A percentile compares a stretch with the other conserved stretches of the same genome.
These are phyloP conservation scores for Thelephora terrestris DNA, from an alignment of 1,284 basidiomycete genomes.

Conservation along the genomic window DNA sequence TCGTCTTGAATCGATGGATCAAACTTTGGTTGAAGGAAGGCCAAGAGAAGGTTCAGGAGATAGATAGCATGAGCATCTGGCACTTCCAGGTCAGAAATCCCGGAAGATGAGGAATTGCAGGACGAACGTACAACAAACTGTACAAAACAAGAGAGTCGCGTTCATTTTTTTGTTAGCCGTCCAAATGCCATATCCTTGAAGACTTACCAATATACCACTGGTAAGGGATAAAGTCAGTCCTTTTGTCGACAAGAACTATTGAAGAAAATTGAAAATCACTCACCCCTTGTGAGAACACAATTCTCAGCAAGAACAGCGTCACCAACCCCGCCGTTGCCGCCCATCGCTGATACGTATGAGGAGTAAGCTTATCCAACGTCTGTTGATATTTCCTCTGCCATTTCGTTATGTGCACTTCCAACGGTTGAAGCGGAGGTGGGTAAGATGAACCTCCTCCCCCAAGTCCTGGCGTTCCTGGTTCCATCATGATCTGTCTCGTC, in stretches of 20 bases:
- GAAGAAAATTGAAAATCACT: conserved; percentile 29
- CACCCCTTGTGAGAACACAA: conserved; percentile 85
- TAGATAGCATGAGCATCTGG: conserved; percentile 86
- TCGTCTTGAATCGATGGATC: conserved; percentile 94
- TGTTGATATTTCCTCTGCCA: conserved; percentile 70
- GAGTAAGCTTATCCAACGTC: conserved; percentile 84
- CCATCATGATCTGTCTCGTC: background rate
- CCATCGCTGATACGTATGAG: conserved; percentile 86
- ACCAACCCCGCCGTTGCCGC: conserved; percentile 68
- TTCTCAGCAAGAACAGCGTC: conserved; percentile 75
- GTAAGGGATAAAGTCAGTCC: conserved; percentile 1
- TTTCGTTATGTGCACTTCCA: conserved; percentile 39
- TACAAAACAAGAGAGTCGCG: conserved; percentile 2
- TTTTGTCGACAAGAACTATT: background rate
- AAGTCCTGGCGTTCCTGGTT: background rate
- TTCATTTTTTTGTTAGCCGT: background rate
- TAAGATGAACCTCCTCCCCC: background rate
- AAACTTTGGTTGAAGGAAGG: conserved; percentile 89
- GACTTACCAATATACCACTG: conserved; percentile 87
- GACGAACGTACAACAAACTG: conserved; percentile 57
- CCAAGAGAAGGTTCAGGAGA: conserved; percentile 82
- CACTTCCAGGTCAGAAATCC: background rate
- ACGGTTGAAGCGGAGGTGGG: conserved; percentile 35
- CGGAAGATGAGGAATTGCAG: background rate
- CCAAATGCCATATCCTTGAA: conserved; percentile 3